Percentiles rank a stretch among this genome's conserved stretches.
Conservation (phyloP, 768 basidiomycete genomes). For the Psilocybe azurescens region DNA sequence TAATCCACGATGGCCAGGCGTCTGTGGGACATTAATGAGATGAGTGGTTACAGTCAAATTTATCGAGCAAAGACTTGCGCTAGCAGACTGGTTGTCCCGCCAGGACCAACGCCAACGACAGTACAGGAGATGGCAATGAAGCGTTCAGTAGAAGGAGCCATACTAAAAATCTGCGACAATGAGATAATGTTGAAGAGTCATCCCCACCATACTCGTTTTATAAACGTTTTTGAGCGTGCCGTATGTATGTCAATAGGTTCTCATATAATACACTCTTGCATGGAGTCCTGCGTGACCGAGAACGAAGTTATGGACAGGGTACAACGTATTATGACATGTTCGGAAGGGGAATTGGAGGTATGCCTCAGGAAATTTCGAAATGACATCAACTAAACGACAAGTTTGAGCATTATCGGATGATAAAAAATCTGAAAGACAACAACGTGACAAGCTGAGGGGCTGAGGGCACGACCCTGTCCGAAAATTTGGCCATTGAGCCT, state of each 20-base stretch:
- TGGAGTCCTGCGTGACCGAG: conserved; percentile 23
- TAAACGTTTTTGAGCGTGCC: conserved; percentile 26
- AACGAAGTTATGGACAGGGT: conserved; percentile 23
- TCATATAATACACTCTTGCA: conserved; percentile 20
- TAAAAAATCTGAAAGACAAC: conserved; percentile 17
- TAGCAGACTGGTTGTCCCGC: conserved; percentile 82
- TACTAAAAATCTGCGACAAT: conserved; percentile 28
- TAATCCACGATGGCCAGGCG: conserved; percentile 60
- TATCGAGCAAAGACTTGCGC: conserved; percentile 56
- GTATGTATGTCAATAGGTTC: conserved; percentile 18
- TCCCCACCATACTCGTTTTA: conserved; percentile 18
- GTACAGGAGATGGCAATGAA: conserved; percentile 66
- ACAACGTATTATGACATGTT: conserved; percentile 23
- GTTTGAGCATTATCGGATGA: conserved; percentile 20
- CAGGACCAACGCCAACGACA: conserved; percentile 81
- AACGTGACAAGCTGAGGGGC: conserved; percentile 19
- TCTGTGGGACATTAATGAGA: conserved; percentile 27
- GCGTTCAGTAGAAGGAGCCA: conserved; percentile 46
- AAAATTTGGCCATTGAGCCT: neutral
- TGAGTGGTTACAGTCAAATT: neutral
- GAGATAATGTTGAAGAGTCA: conserved; percentile 16
- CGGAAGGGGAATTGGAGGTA: conserved; percentile 15
- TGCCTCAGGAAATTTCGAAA: conserved; percentile 12
- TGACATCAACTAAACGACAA: conserved; percentile 31
- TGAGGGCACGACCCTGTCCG: conserved; percentile 5